These are phyloP conservation scores for Oxalis stricta DNA, from an alignment of 441 rosid genomes.

Conservation along the genomic window DNA sequence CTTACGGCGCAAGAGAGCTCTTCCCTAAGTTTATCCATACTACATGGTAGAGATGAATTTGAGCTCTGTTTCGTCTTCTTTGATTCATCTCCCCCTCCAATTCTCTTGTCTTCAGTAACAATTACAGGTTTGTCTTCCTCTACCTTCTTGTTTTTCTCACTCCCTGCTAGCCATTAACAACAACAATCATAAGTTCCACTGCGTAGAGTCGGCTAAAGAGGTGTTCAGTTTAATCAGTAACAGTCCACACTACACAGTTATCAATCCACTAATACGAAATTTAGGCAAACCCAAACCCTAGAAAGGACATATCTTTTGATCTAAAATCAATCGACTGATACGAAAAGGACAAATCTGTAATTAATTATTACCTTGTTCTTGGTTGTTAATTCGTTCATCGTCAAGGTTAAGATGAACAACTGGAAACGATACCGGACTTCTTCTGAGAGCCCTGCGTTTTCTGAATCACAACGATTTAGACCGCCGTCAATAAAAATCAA, in stretches of 20 bases:
- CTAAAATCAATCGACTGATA: too few relatives aligned
- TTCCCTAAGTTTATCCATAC: slow-evolving; percentile 70
- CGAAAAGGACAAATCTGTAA: too few relatives aligned
- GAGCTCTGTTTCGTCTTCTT: slow-evolving; percentile 15
- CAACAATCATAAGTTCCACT: neutral
- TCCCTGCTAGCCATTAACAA: slow-evolving; percentile 19
- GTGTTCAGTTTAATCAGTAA: slow-evolving; percentile 3
- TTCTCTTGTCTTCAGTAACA: slow-evolving; percentile 16
- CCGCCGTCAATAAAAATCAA: too few relatives aligned
- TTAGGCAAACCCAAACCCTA: neutral
- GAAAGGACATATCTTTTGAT: slow-evolving; percentile 14
- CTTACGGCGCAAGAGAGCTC: slow-evolving; percentile 94
- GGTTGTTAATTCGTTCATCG: slow-evolving; percentile 33
- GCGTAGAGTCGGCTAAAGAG: too few relatives aligned
- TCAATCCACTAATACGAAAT: too few relatives aligned
- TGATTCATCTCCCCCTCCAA: slow-evolving; percentile 15
- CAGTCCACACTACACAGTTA: neutral
- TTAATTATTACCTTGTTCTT: too few relatives aligned
- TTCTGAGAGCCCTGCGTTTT: slow-evolving; percentile 44
- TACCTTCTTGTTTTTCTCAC: slow-evolving; percentile 13
- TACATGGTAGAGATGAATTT: slow-evolving; percentile 30
- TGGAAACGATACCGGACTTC: slow-evolving; percentile 26
- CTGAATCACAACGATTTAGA: slow-evolving; percentile 26
- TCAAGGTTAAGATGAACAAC: slow-evolving; percentile 46
- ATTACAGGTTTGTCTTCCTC: slow-evolving; percentile 10